These are phyloP conservation scores for Pseudogymnoascus sp. DNA, from an alignment of 2,329 filamentous ascomycete species.

Conservation along the genomic window DNA sequence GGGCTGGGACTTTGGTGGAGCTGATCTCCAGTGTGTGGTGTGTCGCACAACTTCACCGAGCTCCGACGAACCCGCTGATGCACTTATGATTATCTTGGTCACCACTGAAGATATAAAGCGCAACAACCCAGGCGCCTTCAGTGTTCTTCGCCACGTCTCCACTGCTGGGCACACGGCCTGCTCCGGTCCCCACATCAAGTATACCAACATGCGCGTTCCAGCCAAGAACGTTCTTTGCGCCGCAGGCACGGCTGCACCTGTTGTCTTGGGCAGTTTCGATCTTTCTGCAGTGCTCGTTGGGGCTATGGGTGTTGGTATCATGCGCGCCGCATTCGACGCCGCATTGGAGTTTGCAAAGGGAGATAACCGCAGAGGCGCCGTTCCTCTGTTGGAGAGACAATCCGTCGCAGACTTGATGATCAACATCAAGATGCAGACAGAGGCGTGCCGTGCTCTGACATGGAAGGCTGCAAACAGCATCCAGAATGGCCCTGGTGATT, in stretches of 20 bases:
- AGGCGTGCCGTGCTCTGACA: slow-evolving; percentile 40
- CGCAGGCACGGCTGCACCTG: slow-evolving; percentile 35
- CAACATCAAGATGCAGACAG: slow-evolving; percentile 42
- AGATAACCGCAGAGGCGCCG: slow-evolving; percentile 37
- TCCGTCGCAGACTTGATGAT: slow-evolving; percentile 43
- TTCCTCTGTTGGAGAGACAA: slow-evolving; percentile 40
- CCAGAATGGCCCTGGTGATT: slow-evolving; percentile 34
- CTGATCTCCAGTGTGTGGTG: slow-evolving; percentile 43
- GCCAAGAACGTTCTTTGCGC: slow-evolving; percentile 37
- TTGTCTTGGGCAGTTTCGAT: slow-evolving; percentile 38
- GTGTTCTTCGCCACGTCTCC: slow-evolving; percentile 38
- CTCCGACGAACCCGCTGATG: slow-evolving; percentile 26
- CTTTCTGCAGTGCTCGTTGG: slow-evolving; percentile 40
- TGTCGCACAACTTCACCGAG: slow-evolving; percentile 34
- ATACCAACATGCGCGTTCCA: slow-evolving; percentile 40
- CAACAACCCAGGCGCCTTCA: slow-evolving; percentile 36
- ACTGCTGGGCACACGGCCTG: slow-evolving; percentile 40
- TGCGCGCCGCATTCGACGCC: slow-evolving; percentile 44
- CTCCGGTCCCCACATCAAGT: slow-evolving; percentile 41
- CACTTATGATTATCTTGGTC: slow-evolving; percentile 42
- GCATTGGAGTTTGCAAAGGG: slow-evolving; percentile 41
- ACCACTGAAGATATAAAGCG: slow-evolving; percentile 38
- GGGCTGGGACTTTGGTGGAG: slow-evolving; percentile 45
- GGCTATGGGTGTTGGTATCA: slow-evolving; percentile 45
- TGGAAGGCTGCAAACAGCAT: slow-evolving; percentile 43